phyloP scores from a whole-genome alignment of 305 asterid species.

The Fraxinus dipetala region DNA sequence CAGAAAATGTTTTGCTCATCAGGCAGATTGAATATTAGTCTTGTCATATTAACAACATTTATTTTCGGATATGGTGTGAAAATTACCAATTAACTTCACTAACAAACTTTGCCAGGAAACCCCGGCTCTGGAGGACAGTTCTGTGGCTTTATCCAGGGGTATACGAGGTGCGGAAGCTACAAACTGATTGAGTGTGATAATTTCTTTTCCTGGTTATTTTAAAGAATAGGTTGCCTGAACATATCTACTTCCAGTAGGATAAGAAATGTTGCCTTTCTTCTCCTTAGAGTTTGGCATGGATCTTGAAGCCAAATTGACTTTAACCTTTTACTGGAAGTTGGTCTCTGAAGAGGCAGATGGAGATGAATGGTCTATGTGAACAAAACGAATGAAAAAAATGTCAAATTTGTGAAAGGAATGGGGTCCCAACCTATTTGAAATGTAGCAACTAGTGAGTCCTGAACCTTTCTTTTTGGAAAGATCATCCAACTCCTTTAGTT shows the following conservation, averaged over 20 bases:
- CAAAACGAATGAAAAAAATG: neutral
- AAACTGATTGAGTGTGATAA: neutral
- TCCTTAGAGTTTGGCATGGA: neutral
- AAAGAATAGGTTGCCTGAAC: neutral
- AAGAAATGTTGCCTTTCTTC: neutral
- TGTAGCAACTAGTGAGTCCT: neutral
- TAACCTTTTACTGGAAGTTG: neutral
- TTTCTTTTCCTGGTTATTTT: neutral
- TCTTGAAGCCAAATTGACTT: neutral
- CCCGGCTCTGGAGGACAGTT: slow-evolving; percentile 59
- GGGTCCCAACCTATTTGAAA: neutral
- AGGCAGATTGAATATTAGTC: neutral
- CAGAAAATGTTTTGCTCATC: neutral
- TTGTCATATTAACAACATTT: neutral
- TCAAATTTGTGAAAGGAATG: neutral
- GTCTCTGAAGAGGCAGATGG: neutral
- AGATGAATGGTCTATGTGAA: neutral
- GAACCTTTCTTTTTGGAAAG: neutral
- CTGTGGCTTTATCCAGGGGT: slow-evolving; percentile 95
- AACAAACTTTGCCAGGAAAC: slow-evolving; percentile 43
- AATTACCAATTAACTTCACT: slow-evolving; percentile 1
- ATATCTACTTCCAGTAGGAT: neutral
- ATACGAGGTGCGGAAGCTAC: slow-evolving; percentile 59
- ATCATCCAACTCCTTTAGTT: neutral
- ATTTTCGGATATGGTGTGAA: neutral